These are phyloP conservation scores for Emergomyces pasteurianus DNA, from an alignment of 2,329 filamentous ascomycete species.

Conservation along the genomic window DNA sequence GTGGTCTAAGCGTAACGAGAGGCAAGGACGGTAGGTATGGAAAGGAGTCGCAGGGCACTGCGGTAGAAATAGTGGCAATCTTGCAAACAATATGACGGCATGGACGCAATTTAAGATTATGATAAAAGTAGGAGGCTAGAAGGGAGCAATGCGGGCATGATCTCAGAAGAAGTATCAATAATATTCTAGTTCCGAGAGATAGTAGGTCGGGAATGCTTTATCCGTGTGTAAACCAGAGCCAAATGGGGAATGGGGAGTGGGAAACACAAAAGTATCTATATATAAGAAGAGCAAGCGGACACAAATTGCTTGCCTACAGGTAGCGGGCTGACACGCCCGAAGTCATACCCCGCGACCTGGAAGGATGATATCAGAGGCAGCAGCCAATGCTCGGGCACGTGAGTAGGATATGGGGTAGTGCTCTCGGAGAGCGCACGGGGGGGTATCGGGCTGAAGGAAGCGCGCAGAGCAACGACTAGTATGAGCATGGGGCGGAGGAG, in stretches of 20 bases:
- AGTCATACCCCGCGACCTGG: neutral
- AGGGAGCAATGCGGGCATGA: conserved; percentile 1
- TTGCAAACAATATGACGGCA: conserved; percentile 72
- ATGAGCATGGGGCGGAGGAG: neutral
- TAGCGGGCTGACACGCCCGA: neutral
- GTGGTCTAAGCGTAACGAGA: conserved; percentile 54
- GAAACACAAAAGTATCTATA: neutral
- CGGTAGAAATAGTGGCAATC: conserved; percentile 91
- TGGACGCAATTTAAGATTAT: conserved; percentile 34
- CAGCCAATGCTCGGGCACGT: neutral
- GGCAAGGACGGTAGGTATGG: conserved; percentile 66
- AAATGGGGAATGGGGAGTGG: neutral
- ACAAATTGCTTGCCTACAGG: neutral
- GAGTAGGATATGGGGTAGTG: neutral
- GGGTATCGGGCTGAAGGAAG: conserved; percentile 1
- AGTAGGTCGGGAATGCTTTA: neutral
- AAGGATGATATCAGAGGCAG: neutral
- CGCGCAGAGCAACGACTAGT: neutral
- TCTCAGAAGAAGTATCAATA: neutral
- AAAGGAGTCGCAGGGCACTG: conserved; percentile 75
- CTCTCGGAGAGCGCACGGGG: neutral
- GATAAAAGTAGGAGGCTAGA: conserved; percentile 6
- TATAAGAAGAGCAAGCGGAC: neutral
- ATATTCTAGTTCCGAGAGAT: neutral
- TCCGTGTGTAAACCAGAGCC: neutral